Evolutionary conservation across 176 grass and related monocot species (phyloP).

Genomic region (Aegilops speltoides): DNA sequence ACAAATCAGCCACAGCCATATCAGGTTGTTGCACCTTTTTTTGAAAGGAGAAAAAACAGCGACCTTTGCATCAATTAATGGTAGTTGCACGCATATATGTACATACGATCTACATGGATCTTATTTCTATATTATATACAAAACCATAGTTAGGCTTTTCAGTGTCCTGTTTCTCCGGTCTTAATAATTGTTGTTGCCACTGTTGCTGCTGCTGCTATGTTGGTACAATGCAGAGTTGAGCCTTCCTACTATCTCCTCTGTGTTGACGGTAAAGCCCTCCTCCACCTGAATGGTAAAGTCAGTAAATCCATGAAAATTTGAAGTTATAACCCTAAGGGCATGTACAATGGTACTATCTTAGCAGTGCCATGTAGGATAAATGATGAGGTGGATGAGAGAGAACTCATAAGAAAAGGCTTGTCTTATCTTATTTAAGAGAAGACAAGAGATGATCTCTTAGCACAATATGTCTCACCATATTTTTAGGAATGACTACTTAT

Average conservation of each 20-base stretch:
- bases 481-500: too few relatives aligned
- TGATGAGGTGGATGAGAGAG: too few relatives aligned
- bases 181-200: neutral
- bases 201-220: neutral
- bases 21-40: too few relatives aligned
- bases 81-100: neutral
- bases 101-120: neutral
- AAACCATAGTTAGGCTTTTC: neutral
- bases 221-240: neutral
- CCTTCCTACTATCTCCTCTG: slow-evolving; percentile 34
- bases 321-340: neutral
- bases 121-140: neutral
- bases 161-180: neutral
- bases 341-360: too few relatives aligned
- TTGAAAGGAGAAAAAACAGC: too few relatives aligned
- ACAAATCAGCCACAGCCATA: too few relatives aligned
- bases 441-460: too few relatives aligned
- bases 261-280: slow-evolving; percentile 1
- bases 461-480: too few relatives aligned
- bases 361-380: too few relatives aligned
- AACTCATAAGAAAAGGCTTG: too few relatives aligned
- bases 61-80: too few relatives aligned
- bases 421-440: too few relatives aligned
- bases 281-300: slow-evolving; percentile 22
- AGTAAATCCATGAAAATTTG: neutral